Evolutionary conservation across 2,329 filamentous ascomycete genomes (phyloP), one percentile per base, ranked within the genome.

Genomic region (Pezicula carpinea): DNA sequence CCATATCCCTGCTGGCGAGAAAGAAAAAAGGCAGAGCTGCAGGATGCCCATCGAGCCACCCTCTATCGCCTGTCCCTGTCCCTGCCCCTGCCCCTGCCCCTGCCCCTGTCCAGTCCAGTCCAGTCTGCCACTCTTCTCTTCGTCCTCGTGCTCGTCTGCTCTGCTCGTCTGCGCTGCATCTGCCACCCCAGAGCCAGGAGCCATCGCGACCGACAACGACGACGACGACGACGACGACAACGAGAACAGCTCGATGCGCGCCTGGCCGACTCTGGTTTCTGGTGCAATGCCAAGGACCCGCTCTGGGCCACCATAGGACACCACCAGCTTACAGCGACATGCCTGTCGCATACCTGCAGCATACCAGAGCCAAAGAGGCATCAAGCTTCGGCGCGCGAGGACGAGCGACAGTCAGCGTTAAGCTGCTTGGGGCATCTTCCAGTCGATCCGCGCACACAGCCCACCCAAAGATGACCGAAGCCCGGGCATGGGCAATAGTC

Each of bases 211-310:
- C 26, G 17, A 26, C 35, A 44, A n/a, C n/a, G n/a, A n/a, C n/a
- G n/a, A n/a, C n/a, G n/a, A n/a, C n/a, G n/a, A n/a, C n/a, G n/a
- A n/a, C n/a, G n/a, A n/a, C n/a, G n/a, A n/a, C n/a, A n/a, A n/a
- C n/a, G n/a, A 23, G 22, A 5, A 21, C 42, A 44, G 29, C 43
- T 44, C 48, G 42, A 47, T 48, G 40, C 45, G 45, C 42, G 48
- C 41, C 46, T 53, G 43, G 51, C 51, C 51, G 44, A 50, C 48
- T 46, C 44, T 46, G 47, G 46, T 39, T 44, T 18, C 40, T 39
- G 50, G 48, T 49, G 51, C 46, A 38, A 47, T 8, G 47, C 53
- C 53, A 44, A 47, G 44, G 46, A 50, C 51, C 44, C 43, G 48
- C 48, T 55, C 48, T 54, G 50, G 48, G 44, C 53, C 47, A 36